phyloP scores from a whole-genome alignment of 1,284 basidiomycete genomes.

The Cryptococcus wingfieldii region DNA sequence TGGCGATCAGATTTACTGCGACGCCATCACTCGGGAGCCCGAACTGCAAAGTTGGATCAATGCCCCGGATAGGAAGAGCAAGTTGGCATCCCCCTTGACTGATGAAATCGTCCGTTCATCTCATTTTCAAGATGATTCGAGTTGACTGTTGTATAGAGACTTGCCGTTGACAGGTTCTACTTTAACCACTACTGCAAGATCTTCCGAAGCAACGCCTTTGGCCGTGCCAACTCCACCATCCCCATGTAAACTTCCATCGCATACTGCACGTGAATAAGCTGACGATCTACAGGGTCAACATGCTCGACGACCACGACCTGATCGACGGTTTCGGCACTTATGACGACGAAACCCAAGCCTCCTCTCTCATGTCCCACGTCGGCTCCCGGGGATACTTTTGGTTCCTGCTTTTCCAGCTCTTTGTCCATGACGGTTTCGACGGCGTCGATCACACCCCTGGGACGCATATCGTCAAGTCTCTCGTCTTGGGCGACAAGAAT shows the following conservation, averaged over 20 bases:
- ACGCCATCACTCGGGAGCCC: constrained; percentile 51
- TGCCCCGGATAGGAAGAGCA: constrained; percentile 61
- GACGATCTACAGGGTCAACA: constrained; percentile 54
- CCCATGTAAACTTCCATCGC: constrained; percentile 64
- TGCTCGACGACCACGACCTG: constrained; percentile 61
- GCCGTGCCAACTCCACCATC: constrained; percentile 74
- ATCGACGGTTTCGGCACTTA: constrained; percentile 88
- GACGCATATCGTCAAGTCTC: constrained; percentile 63
- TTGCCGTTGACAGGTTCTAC: constrained; percentile 73
- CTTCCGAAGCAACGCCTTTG: constrained; percentile 87
- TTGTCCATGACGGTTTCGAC: constrained; percentile 71
- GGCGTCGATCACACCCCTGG: constrained; percentile 60
- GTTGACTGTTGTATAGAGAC: constrained; percentile 17
- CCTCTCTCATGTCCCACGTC: constrained; percentile 65
- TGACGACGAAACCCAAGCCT: constrained; percentile 67
- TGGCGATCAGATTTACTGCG: constrained; percentile 52
- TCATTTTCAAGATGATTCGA: neutral
- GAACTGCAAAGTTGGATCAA: constrained; percentile 67
- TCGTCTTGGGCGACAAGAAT: constrained; percentile 63
- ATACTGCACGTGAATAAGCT: constrained; percentile 49
- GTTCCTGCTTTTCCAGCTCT: constrained; percentile 87
- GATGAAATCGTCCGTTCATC: constrained; percentile 59
- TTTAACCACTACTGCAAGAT: constrained; percentile 86
- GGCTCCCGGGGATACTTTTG: constrained; percentile 79
- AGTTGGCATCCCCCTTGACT: constrained; percentile 62